A percentile compares a stretch with the other conserved stretches of the same genome.
Evolutionary conservation across 176 grass and related monocot genomes (phyloP).

Genomic region (Juncus effusus): DNA sequence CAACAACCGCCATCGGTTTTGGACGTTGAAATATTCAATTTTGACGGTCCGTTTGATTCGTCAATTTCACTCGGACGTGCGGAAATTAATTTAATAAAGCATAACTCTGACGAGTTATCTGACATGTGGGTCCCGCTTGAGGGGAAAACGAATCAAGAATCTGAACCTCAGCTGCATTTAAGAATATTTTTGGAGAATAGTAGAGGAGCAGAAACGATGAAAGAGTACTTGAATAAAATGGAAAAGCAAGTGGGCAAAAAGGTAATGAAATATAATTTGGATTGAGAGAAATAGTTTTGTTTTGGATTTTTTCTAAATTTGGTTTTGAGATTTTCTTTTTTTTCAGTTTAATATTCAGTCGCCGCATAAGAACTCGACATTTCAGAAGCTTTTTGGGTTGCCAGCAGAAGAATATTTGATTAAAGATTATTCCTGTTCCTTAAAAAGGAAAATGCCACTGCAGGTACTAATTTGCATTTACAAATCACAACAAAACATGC

Average conservation of each 20-base stretch:
- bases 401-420: slow-evolving; percentile 87
- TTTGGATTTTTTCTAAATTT: no score
- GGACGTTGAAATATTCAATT: slow-evolving; percentile 76
- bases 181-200: slow-evolving; percentile 86
- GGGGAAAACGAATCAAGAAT: slow-evolving; percentile 61
- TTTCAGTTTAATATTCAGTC: slow-evolving; percentile 63
- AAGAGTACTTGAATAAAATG: slow-evolving; percentile 74
- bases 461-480: slow-evolving; percentile 34
- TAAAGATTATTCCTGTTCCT: slow-evolving; percentile 75
- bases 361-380: slow-evolving; percentile 66
- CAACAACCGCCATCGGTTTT: slow-evolving; percentile 76
- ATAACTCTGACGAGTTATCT: slow-evolving; percentile 49
- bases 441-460: slow-evolving; percentile 67
- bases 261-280: slow-evolving; percentile 36
- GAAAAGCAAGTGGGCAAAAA: slow-evolving; percentile 92
- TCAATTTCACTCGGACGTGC: slow-evolving; percentile 63
- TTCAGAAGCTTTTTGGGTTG: slow-evolving; percentile 72
- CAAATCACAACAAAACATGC: no score
- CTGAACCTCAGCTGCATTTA: slow-evolving; percentile 59
- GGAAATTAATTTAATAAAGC: slow-evolving; percentile 83
- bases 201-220: slow-evolving; percentile 59
- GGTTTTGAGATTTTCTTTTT: no score
- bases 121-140: slow-evolving; percentile 79
- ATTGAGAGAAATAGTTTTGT: no score
- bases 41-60: slow-evolving; percentile 73